Conservation (phyloP, 129 eudicot species). For the Centrapalus pauciflorus region DNA sequence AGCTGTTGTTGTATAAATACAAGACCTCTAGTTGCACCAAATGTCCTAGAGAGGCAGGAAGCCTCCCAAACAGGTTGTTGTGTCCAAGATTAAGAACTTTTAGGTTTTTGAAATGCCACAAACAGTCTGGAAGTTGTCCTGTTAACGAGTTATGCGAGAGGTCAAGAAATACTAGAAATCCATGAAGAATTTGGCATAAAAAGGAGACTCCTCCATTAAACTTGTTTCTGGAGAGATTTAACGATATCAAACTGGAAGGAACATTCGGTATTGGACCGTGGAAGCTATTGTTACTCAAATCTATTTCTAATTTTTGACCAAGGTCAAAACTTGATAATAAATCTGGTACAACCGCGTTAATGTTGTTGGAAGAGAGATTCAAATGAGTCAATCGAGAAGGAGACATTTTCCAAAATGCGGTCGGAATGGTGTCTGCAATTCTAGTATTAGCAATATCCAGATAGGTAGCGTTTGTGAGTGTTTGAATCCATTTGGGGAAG, state of each 20-base stretch:
- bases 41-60: too few species aligned
- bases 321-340: not conserved
- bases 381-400: too few species aligned
- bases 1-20: not conserved
- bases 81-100: too few species aligned
- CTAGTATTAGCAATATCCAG: not conserved
- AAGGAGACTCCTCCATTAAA: constrained; percentile 9
- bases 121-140: constrained; percentile 6
- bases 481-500: constrained; percentile 33
- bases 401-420: not conserved
- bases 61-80: constrained; percentile 1
- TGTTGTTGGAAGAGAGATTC: too few species aligned
- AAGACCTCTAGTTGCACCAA: not conserved
- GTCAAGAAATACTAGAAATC: not conserved
- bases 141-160: constrained; percentile 7
- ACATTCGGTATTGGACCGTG: too few species aligned
- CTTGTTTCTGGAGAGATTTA: too few species aligned
- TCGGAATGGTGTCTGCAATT: too few species aligned
- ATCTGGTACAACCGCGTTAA: too few species aligned
- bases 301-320: not conserved
- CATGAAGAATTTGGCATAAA: not conserved
- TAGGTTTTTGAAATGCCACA: not conserved
- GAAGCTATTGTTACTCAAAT: constrained; percentile 3
- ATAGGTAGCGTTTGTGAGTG: not conserved
- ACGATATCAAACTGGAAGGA: too few species aligned